Base-by-base conservation (phyloP, 192 early-diverging fungal species). In the Podila verticillata region DNA sequence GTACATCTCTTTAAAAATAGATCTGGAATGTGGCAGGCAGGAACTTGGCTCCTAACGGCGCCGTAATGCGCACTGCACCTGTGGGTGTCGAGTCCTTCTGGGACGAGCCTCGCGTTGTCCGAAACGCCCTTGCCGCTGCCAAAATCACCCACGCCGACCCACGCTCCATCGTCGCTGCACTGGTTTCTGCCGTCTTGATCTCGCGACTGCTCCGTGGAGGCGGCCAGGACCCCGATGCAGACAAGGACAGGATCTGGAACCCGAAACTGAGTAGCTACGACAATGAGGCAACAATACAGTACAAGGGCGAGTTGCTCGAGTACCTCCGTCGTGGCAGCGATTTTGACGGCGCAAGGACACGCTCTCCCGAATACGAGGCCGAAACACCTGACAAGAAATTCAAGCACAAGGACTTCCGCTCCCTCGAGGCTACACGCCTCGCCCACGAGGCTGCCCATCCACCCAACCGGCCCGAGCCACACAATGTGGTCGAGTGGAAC, bases 101-200 rank as follows among this genome's bases (percentile, higher is more conserved):
- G 79, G 79, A 84, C 56, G 83, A 84, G 35, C 48, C 48, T 7
- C 77, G 65, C n/a, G 83, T 82, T 0, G 69, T 84, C 4, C 65
- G 74, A 66, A 81, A 84, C 47, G 62, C 79, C 8, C 60, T 82
- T 63, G 74, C 74, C 7, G 83, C 83, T n/a, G 81, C 83, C 1
- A 84, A 84, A 57, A 66, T 78, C 29, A 84, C 83, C 48, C 83
- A 84, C 44, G 67, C 77, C n/a, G 83, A 84, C 49, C 83, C 83
- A 20, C 70, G 83, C 48, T 82, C 74, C 56, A 48, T 81, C 31
- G 13, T 84, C 5, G 61, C 66, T 17, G 81, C 79, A 44, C 22
- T 84, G 5, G 66, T 84, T 29, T 65, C 68, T 24, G 66, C 74
- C 7, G 73, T 70, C 39, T 31, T 84, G 32, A 82, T 84, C 57